Evolutionary conservation across 257 asterid genomes (phyloP).

Genomic region (Gentiana macrophylla): DNA sequence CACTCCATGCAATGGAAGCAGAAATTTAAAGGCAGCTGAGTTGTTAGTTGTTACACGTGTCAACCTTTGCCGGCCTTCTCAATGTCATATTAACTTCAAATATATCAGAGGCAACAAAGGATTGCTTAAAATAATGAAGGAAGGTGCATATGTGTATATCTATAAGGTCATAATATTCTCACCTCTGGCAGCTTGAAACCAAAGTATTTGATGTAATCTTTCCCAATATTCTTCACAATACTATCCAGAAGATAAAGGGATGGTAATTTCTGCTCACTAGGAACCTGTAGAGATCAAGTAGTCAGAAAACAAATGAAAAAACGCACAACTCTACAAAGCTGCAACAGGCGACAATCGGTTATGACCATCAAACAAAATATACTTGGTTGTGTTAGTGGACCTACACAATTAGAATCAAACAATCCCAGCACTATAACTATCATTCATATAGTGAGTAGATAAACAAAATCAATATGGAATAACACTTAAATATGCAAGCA

Average conservation of each 20-base stretch:
- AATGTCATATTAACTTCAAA: too few relatives aligned
- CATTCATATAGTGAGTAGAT: background rate
- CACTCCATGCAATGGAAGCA: background rate
- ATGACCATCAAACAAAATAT: background rate
- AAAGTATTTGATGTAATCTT: slow-evolving; percentile 77
- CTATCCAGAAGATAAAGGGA: slow-evolving; percentile 91
- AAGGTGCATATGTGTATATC: background rate
- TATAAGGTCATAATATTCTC: slow-evolving; percentile 14
- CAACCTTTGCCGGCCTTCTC: too few relatives aligned
- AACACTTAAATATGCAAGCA: too few relatives aligned
- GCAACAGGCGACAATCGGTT: slow-evolving; percentile 1
- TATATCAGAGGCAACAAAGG: too few relatives aligned
- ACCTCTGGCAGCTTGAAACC: slow-evolving; percentile 80
- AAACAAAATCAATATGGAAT: background rate
- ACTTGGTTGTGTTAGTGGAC: background rate
- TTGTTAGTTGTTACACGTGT: too few relatives aligned
- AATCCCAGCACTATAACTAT: background rate
- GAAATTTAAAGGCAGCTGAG: background rate
- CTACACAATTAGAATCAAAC: background rate
- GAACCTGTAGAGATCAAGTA: slow-evolving; percentile 53
- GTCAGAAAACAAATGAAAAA: slow-evolving; percentile 17
- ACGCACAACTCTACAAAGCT: background rate
- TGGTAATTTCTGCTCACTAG: slow-evolving; percentile 85
- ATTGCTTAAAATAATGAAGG: background rate
- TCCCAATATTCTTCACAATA: slow-evolving; percentile 93